A percentile compares a stretch with the other conserved stretches of the same genome.
Conservation (phyloP, 2,329 filamentous ascomycete genomes). For the Penicillium sumatraense region DNA sequence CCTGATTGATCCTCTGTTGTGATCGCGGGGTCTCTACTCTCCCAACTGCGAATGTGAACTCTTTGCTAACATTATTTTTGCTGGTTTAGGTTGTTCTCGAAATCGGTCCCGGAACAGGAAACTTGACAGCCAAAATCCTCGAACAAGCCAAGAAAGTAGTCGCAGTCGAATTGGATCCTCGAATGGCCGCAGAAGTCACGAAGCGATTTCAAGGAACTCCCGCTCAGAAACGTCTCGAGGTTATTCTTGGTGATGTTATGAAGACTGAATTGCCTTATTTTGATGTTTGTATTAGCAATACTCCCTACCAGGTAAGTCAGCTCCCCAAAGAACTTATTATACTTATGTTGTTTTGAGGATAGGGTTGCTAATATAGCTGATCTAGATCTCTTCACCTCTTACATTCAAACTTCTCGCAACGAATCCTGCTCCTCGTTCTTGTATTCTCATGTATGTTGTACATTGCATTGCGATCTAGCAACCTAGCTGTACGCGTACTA, state of each 20-base stretch:
- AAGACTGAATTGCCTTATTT: conserved; percentile 81
- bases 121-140: conserved; percentile 85
- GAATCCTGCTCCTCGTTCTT: conserved; percentile 77
- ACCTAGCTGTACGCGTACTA: conserved; percentile 6
- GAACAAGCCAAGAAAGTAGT: conserved; percentile 83
- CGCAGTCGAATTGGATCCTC: conserved; percentile 89
- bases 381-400: conserved; percentile 82
- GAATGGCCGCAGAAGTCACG: conserved; percentile 94
- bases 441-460: conserved; percentile 73
- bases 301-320: conserved; percentile 67
- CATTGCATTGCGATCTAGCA: neutral
- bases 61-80: too few relatives aligned
- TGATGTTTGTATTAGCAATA: conserved; percentile 83
- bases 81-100: conserved; percentile 89
- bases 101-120: conserved; percentile 88
- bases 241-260: conserved; percentile 90
- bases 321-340: neutral
- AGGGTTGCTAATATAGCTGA: conserved; percentile 6
- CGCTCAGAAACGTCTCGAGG: conserved; percentile 79
- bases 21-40: too few relatives aligned
- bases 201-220: conserved; percentile 92
- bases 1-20: too few relatives aligned
- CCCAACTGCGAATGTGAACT: too few relatives aligned
- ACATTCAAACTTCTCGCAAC: conserved; percentile 88
- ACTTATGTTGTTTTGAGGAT: too few relatives aligned